Evolutionary conservation across 2,329 filamentous ascomycete genomes (phyloP), one percentile per base, ranked within the genome.

Genomic region (Beauveria australis): DNA sequence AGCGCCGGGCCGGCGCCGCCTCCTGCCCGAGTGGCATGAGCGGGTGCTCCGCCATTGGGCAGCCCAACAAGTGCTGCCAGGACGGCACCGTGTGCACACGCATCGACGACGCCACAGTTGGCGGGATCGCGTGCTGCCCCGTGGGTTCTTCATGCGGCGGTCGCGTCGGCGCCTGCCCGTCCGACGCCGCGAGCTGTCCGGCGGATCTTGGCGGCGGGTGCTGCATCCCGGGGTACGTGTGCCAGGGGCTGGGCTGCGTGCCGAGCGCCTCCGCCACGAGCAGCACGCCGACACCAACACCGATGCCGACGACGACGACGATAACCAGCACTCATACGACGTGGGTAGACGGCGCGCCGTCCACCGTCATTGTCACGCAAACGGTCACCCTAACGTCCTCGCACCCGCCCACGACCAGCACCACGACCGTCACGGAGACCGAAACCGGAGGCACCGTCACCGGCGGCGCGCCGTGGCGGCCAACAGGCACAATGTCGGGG

Each of bases 41-140:
- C 43, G 81, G 79, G 69, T 94, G 90, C 72, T 77, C 79, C 18
- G 74, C 74, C 19, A 87, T 91, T 66, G 83, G 81, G 8, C 81
- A 82, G 51, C 82, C 88, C 1, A 82, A 91, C 71, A 88, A 87
- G 72, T 94, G 90, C 76, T 94, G 90, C 71, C 76, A 79, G 24
- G 76, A 77, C n/a, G 81, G 78, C 18, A 85, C 88, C 65, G 82
- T 79, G 8, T 94, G 90, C 70, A 84, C 88, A 52, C 72, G 75
- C 26, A 84, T 91, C 5, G 71, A 79, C 37, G 83, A 89, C 70
- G 81, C 81, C 6, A 81, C 81, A 0, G 76, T 87, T 30, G 88
- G 88, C 8, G 81, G 83, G 49, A 84, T 93, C 2, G 89, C 89
- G 3, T 94, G 90, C 72, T 94, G 90, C 73, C 87, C 88, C 0